These are phyloP conservation scores for Gleditsia sinensis DNA, from an alignment of 306 rosid species.

Conservation along the genomic window DNA sequence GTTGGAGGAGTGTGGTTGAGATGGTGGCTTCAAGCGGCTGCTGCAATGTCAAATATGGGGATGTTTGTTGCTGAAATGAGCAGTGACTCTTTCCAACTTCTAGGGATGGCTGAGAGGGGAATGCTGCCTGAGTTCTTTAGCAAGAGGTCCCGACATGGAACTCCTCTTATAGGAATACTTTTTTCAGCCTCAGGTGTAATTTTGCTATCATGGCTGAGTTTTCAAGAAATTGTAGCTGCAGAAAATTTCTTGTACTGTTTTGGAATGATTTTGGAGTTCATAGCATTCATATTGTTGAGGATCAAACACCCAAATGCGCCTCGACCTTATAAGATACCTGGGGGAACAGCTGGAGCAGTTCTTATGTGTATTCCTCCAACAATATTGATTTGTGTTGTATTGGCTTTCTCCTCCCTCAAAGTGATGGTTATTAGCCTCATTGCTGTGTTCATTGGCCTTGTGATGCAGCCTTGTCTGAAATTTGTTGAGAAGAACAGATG, in stretches of 20 bases:
- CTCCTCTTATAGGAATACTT: conserved; percentile 70
- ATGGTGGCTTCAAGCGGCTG: conserved; percentile 81
- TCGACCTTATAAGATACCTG: conserved; percentile 73
- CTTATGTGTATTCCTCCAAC: conserved; percentile 74
- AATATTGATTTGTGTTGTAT: conserved; percentile 57
- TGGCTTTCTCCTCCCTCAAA: conserved; percentile 60
- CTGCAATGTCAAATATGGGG: conserved; percentile 88
- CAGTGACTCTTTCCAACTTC: conserved; percentile 86
- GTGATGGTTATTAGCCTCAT: conserved; percentile 53
- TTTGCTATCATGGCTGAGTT: conserved; percentile 73
- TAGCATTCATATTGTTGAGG: conserved; percentile 67
- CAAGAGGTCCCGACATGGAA: conserved; percentile 67
- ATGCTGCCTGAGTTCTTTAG: conserved; percentile 70
- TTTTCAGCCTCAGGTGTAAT: conserved; percentile 81
- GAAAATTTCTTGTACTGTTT: conserved; percentile 85
- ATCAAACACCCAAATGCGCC: conserved; percentile 58
- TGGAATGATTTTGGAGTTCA: conserved; percentile 82
- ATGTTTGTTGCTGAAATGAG: conserved; percentile 91
- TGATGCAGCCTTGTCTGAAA: conserved; percentile 61
- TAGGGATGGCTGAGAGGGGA: conserved; percentile 89
- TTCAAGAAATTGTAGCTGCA: conserved; percentile 76
- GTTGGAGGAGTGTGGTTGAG: conserved; percentile 84
- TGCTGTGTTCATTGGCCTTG: conserved; percentile 62
- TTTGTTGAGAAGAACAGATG: conserved; percentile 55
- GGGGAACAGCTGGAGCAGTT: conserved; percentile 61